Base-by-base conservation (phyloP, 352 stramenopile species). In the Globisporangium okanoganense region DNA sequence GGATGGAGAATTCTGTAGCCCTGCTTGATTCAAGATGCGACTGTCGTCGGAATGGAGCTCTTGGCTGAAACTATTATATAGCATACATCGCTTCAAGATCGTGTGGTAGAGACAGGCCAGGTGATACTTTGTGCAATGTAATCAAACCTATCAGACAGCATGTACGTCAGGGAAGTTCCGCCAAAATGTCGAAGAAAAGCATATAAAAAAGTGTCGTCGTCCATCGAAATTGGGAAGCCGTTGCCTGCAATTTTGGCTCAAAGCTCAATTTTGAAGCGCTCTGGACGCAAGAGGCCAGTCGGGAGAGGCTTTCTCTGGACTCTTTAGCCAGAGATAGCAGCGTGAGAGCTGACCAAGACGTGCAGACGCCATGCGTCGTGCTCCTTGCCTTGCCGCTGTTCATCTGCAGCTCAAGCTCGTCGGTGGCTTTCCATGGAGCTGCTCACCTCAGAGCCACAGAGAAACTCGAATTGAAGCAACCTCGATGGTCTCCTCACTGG, bases 61-160 rank as follows among this genome's bases (percentile, higher is more conserved):
- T 7, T 22, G 16, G 6, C 13, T 18, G 10, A 9, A 45, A 31
- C 51, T 47, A 9, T 14, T 13, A 9, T 47, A 24, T 20, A 20
- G 51, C 33, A 57, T 57, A 47, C 13, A 5, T 5, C 18, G 27
- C 27, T 40, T 54, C 48, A 54, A 54, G 48, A 40, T 54, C 27
- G 20, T 3, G 48, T 54, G 48, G 16, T 31, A 54, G 48, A 54
- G 48, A 54, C 48, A 4, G 18, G 36, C 12, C 27, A 40, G 2
- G 0, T 5, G 1, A 47, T 31, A 31, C 1, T 0, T 16, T 22
- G 4, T 1, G 1, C 3, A 16, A 22, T 33, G 20, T 18, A 24
- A 35, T 2, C 12, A 35, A 35, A 24, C 33, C 33, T 57, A 29
- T 4, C 2, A 33, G 47, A 35, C 6, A 22, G 51, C 33, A 57